Evolutionary conservation across 371 early-diverging fungal species (phyloP).

Genomic region (Funneliformis caledonium): DNA sequence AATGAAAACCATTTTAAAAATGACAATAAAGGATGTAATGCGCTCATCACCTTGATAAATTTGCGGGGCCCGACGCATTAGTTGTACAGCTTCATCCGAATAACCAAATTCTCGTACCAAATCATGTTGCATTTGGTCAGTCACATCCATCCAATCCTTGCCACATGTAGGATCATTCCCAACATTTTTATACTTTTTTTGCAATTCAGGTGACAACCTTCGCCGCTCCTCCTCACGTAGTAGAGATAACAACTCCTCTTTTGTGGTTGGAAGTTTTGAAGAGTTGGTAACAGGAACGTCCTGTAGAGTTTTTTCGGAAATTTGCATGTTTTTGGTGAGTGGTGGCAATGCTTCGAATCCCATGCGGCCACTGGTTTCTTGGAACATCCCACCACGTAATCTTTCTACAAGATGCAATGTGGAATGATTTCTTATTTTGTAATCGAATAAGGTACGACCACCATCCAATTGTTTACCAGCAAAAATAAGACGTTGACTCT

Average conservation of each 20-base stretch:
- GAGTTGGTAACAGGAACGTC: not conserved
- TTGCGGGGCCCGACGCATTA: constrained; percentile 31
- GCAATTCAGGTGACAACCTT: constrained; percentile 33
- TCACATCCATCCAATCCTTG: constrained; percentile 38
- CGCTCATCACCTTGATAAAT: constrained; percentile 17
- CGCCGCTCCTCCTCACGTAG: constrained; percentile 31
- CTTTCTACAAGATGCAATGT: constrained; percentile 85
- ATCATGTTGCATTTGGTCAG: constrained; percentile 34
- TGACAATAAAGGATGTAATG: not conserved
- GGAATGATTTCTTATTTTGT: constrained; percentile 88
- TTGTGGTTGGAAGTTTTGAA: constrained; percentile 35
- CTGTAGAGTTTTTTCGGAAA: not conserved
- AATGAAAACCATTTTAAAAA: not conserved
- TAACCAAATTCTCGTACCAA: constrained; percentile 34
- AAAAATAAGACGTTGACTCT: constrained; percentile 89
- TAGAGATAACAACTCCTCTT: constrained; percentile 22
- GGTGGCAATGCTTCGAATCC: constrained; percentile 34
- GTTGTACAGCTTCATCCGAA: constrained; percentile 35
- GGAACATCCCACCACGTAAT: constrained; percentile 68
- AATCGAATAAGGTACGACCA: constrained; percentile 86
- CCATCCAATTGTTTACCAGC: constrained; percentile 98
- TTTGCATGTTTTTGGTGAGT: constrained; percentile 28
- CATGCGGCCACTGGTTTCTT: constrained; percentile 33
- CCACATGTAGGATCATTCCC: constrained; percentile 23
- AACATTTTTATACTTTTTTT: constrained; percentile 19